Base-by-base conservation (phyloP, 2,329 filamentous ascomycete genomes). In the Shiraia bambusicola region DNA sequence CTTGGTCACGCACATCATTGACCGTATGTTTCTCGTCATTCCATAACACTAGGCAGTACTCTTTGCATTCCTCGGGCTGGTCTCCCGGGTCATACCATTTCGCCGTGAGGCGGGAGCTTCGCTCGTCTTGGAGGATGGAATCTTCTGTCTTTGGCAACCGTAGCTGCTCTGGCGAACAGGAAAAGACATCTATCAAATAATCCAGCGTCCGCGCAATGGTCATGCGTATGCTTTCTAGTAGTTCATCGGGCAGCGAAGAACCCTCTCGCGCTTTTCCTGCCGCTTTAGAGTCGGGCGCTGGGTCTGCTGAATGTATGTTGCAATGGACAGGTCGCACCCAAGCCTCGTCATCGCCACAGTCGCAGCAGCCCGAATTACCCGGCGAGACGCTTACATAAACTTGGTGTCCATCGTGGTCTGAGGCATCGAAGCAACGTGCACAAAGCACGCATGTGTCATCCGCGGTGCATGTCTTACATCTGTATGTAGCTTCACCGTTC, bases 21-120 rank as follows among this genome's bases (percentile, higher is more conserved):
- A 97, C 85, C 0, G 93, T 98, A 66, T 98, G 93, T 69, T 98
- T 98, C 72, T 98, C 93, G 52, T 98, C 93, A 58, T 98, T 98
- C 93, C 93, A 98, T 4, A 98, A 75, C 12, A 96, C 75, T 31
- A 98, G 73, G 4, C 88, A 86, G 67, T 86, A 98, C 57, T 95
- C 88, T 10, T 81, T 81, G 16, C 84, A 78, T 2, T 81, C 76
- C 41, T 84, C 80, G 6, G 71, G 64, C 27, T 81, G 74, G 56
- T 87, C 82, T 1, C 80, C 81, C 1, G 63, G 63, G 8, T 67
- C 68, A 54, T 91, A 93, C 69, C 90, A 91, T 34, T 83, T 83
- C 0, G 86, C 81, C 6, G 80, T 82, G 25, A 97, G 73, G 14
- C 91, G 80, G 12, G 92, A 95, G 45, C 80, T 77, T 42, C 79